phyloP scores from a whole-genome alignment of 305 asterid genomes.

The Caryopteris hybrid region DNA sequence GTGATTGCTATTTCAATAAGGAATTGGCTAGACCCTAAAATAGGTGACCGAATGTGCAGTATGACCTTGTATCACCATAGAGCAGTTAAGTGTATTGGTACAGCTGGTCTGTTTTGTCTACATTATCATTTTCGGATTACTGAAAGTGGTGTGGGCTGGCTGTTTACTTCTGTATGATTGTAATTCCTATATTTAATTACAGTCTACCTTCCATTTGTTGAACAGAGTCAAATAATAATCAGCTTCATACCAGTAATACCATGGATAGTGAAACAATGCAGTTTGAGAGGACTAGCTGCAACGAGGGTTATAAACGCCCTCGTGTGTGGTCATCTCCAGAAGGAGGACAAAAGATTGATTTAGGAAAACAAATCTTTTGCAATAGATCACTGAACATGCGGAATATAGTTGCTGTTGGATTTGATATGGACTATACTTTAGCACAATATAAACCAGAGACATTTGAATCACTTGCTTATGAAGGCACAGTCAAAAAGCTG shows the following conservation, averaged over 20 bases:
- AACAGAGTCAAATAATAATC: conserved; percentile 43
- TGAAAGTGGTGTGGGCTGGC: neutral
- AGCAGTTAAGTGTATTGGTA: neutral
- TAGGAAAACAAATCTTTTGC: conserved; percentile 83
- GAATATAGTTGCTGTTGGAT: conserved; percentile 87
- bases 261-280: conserved; percentile 34
- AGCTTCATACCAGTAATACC: conserved; percentile 32
- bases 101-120: neutral
- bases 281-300: conserved; percentile 35
- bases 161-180: conserved; percentile 14
- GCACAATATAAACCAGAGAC: conserved; percentile 94
- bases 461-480: conserved; percentile 86
- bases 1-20: neutral
- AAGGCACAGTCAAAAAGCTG: conserved; percentile 85
- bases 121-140: conserved; percentile 1
- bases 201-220: conserved; percentile 5
- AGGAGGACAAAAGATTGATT: conserved; percentile 61
- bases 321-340: conserved; percentile 74
- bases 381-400: conserved; percentile 90
- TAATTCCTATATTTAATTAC: neutral
- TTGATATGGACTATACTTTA: conserved; percentile 94
- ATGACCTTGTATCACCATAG: neutral
- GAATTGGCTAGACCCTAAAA: conserved; percentile 1
- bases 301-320: conserved; percentile 38
- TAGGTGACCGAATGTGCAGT: neutral